Conservation (phyloP, 768 basidiomycete species). For the Daedaleopsis nitida region DNA sequence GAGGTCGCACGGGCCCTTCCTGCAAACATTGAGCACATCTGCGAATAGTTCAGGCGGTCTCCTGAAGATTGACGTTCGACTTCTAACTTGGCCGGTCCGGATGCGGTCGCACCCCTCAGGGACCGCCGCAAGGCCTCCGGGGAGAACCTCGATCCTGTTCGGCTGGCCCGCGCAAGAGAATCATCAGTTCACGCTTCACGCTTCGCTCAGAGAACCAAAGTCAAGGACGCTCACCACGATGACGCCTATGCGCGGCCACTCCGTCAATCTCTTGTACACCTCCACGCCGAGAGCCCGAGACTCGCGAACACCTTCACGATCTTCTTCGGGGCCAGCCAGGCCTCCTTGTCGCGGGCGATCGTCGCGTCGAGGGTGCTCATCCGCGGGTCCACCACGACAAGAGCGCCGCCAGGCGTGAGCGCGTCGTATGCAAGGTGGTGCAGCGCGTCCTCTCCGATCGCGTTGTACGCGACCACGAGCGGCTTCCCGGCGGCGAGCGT, state of each 20-base stretch:
- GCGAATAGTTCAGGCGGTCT: conserved; percentile 30
- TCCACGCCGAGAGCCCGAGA: conserved; percentile 10
- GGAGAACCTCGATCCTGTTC: conserved; percentile 43
- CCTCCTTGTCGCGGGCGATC: conserved; percentile 1
- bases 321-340: conserved; percentile 1
- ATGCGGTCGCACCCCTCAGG: conserved; percentile 38
- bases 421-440: conserved; percentile 19
- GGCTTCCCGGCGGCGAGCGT: no score
- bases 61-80: conserved; percentile 44
- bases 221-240: neutral
- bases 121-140: conserved; percentile 43
- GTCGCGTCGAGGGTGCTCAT: neutral
- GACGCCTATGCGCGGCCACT: neutral
- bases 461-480: conserved; percentile 20
- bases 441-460: conserved; percentile 19
- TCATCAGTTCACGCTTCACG: neutral
- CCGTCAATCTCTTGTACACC: conserved; percentile 17
- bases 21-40: no score
- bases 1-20: no score
- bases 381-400: conserved; percentile 12
- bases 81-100: conserved; percentile 43
- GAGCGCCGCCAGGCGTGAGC: conserved; percentile 19
- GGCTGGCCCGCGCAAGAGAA: conserved; percentile 41
- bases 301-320: conserved; percentile 4
- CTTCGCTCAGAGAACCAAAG: no score